These are phyloP conservation scores for Hyphopichia homilentoma DNA, from an alignment of 805 yeast species.

Conservation along the genomic window DNA sequence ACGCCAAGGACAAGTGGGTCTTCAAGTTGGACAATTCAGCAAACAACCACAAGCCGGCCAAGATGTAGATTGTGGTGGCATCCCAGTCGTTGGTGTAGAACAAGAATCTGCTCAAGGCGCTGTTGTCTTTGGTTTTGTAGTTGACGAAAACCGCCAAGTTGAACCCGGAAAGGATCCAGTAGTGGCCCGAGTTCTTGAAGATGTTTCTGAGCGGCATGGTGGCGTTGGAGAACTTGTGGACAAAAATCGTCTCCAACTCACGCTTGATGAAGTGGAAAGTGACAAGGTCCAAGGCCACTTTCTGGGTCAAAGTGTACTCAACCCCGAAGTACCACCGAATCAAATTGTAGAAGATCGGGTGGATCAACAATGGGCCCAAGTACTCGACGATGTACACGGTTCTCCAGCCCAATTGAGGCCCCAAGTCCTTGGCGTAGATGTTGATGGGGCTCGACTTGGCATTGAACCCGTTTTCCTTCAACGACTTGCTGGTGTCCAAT, in stretches of 20 bases:
- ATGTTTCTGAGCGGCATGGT: constrained; percentile 91
- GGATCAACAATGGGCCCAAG: constrained; percentile 82
- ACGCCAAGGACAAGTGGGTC: constrained; percentile 65
- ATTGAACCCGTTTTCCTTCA: constrained; percentile 44
- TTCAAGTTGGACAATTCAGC: constrained; percentile 71
- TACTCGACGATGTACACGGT: constrained; percentile 88
- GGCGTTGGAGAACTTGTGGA: constrained; percentile 80
- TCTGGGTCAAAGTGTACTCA: constrained; percentile 41
- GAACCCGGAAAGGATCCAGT: constrained; percentile 87
- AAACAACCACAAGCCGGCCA: constrained; percentile 45
- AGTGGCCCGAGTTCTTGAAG: constrained; percentile 86
- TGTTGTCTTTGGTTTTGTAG: constrained; percentile 14
- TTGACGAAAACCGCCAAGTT: constrained; percentile 48
- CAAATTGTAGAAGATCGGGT: constrained; percentile 67
- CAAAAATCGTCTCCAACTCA: constrained; percentile 79
- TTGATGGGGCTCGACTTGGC: constrained; percentile 28
- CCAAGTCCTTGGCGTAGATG: constrained; percentile 79
- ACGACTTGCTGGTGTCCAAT: constrained; percentile 40
- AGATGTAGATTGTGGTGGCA: constrained; percentile 21
- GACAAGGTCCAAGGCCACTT: constrained; percentile 50
- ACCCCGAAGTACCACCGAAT: constrained; percentile 40
- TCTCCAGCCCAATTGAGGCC: constrained; percentile 91
- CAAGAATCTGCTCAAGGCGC: constrained; percentile 21
- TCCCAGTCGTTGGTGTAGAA: constrained; percentile 46
- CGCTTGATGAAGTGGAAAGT: constrained; percentile 81